Evolutionary conservation across 2,329 filamentous ascomycete species (phyloP).

Genomic region (Dendrostoma leiphaemia): DNA sequence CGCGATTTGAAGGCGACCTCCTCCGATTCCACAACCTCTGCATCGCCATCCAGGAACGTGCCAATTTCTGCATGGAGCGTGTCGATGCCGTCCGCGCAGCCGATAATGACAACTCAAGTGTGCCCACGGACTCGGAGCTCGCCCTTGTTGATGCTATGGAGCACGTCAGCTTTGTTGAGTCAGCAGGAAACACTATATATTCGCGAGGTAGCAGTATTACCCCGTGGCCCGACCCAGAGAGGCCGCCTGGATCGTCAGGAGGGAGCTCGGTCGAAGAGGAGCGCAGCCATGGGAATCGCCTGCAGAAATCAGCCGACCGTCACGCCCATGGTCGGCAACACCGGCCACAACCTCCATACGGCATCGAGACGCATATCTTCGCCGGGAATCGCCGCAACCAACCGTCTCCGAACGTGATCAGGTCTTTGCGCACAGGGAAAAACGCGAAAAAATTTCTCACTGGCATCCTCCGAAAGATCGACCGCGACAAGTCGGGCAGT

Average conservation of each 20-base stretch:
- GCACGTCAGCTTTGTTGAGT: conserved; percentile 36
- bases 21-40: conserved; percentile 53
- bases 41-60: conserved; percentile 46
- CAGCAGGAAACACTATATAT: conserved; percentile 28
- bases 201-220: conserved; percentile 32
- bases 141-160: conserved; percentile 47
- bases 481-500: conserved; percentile 20
- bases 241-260: conserved; percentile 47
- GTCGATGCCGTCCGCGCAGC: conserved; percentile 44
- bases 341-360: neutral
- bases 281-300: conserved; percentile 27
- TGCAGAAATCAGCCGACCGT: conserved; percentile 7
- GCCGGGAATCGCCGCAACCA: neutral
- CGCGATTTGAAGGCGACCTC: conserved; percentile 50
- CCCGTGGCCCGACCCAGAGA: conserved; percentile 35
- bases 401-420: conserved; percentile 4
- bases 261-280: conserved; percentile 43
- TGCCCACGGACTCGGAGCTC: conserved; percentile 25
- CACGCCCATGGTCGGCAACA: conserved; percentile 7
- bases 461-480: conserved; percentile 37
- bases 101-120: conserved; percentile 32
- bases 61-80: conserved; percentile 49
- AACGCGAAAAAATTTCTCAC: conserved; percentile 41
- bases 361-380: neutral
- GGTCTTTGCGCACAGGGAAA: conserved; percentile 33